Percentiles rank a stretch among this genome's conserved stretches.
These are phyloP conservation scores for Mrakiaceae sp. DNA, from an alignment of 1,284 basidiomycete species.

Conservation along the genomic window DNA sequence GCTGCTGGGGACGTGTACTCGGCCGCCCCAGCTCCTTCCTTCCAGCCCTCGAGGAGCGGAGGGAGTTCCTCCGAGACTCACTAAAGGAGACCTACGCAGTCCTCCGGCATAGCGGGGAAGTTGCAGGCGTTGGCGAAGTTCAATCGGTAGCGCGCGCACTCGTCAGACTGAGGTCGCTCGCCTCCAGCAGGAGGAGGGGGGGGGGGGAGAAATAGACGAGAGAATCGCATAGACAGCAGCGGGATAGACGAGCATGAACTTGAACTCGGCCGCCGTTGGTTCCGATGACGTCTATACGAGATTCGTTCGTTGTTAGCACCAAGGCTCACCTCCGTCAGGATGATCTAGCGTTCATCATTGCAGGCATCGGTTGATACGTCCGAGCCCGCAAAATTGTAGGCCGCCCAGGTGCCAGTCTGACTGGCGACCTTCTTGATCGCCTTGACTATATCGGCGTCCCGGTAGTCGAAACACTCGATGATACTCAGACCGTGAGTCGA, in stretches of 20 bases:
- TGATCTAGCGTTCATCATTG: neutral
- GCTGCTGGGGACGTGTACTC: too few species aligned
- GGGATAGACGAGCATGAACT: constrained; percentile 12
- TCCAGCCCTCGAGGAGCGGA: too few species aligned
- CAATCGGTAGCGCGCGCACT: too few species aligned
- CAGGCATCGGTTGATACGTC: constrained; percentile 1
- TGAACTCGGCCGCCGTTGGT: constrained; percentile 1
- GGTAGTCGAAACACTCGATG: constrained; percentile 42
- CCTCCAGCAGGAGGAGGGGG: neutral
- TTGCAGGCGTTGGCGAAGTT: constrained; percentile 1
- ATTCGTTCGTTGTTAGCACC: too few species aligned
- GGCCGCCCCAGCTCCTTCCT: too few species aligned
- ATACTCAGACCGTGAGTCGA: too few species aligned
- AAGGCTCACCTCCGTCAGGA: too few species aligned
- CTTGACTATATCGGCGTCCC: constrained; percentile 34
- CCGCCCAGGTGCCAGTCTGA: constrained; percentile 22
- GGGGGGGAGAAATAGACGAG: neutral
- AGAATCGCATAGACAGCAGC: too few species aligned
- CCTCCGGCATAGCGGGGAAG: constrained; percentile 6
- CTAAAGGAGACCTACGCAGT: neutral
- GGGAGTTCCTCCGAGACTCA: too few species aligned
- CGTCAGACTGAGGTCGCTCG: too few species aligned
- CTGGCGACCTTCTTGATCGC: constrained; percentile 37
- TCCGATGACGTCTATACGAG: constrained; percentile 5
- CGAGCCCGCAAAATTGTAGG: neutral